phyloP scores from a whole-genome alignment of 371 early-diverging fungal genomes.

The Smittium culicis region DNA sequence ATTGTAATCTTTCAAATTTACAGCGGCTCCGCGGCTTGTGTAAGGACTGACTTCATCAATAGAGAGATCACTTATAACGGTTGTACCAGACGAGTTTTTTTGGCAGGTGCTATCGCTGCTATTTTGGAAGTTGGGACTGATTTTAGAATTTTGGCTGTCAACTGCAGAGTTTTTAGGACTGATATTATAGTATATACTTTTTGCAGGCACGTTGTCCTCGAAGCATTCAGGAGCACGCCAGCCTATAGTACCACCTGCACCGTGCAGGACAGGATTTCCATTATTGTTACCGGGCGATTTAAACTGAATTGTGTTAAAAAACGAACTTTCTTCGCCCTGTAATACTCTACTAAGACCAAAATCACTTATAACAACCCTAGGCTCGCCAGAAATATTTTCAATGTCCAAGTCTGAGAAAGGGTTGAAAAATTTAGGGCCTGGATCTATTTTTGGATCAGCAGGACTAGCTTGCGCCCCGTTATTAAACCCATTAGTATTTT shows the following conservation, averaged over 20 bases:
- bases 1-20: too few relatives aligned
- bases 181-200: neutral
- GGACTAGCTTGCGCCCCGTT: neutral
- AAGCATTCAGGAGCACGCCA: slow-evolving; percentile 93
- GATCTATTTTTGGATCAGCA: neutral
- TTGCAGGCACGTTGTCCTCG: slow-evolving; percentile 9
- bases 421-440: neutral
- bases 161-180: too few relatives aligned
- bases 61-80: too few relatives aligned
- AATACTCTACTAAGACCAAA: slow-evolving; percentile 94
- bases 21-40: too few relatives aligned
- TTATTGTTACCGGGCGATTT: slow-evolving; percentile 9
- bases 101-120: too few relatives aligned
- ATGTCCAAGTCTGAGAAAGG: slow-evolving; percentile 19
- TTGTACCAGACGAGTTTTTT: too few relatives aligned
- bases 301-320: slow-evolving; percentile 61
- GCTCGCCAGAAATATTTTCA: slow-evolving; percentile 16
- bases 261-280: slow-evolving; percentile 1
- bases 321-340: slow-evolving; percentile 83
- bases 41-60: slow-evolving; percentile 29
- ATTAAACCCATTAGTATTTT: neutral
- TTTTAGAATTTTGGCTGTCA: too few relatives aligned
- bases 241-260: slow-evolving; percentile 74
- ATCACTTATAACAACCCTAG: slow-evolving; percentile 84
- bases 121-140: too few relatives aligned